Evolutionary conservation across 192 early-diverging fungal genomes (phyloP), one percentile per base, ranked within the genome.

Genomic region (Dissophora ornata): DNA sequence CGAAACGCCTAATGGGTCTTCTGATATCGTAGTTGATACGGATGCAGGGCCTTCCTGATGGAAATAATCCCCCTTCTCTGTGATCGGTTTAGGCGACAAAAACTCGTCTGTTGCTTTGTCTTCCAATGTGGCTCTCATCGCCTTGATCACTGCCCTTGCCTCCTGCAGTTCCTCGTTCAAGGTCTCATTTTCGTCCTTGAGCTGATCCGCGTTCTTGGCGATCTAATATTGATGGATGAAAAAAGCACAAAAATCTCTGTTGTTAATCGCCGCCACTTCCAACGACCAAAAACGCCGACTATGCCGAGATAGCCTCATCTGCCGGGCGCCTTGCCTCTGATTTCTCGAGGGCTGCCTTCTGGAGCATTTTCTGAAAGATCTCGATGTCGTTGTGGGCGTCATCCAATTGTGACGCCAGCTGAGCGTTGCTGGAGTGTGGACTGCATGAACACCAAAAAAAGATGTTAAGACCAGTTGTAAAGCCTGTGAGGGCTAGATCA

Each of bases 361-460:
- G 73, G 22, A 77, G 64, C 22, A 67, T 13, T 52, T 77, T 77
- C 55, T 77, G 73, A 42, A 54, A 67, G 10, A 57, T 15, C 32
- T 77, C 73, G 21, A 77, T 60, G 34, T 77, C 73, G 34, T 32
- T 77, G 22, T 67, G 36, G 2, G 73, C 73, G 21, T 77, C 73
- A 36, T 77, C 73, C 21, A 77, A 32, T 19, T 77, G 73, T 11
- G 64, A 49, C 8, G 73, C 64, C 4, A 77, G 53, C 16, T 77
- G 73, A 0, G 73, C 73, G 40, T 77, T 77, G 40, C 52, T 77
- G 9, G 73, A 77, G 59, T 56, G 65, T 6, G 73, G 65, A 34
- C 73, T 77, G 33, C 8, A 16, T n/a, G 18, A 30, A n/a, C 6
- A 3, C 3, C 21, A 15, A 38, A 50, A 5, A 19, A 48, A 60